Percentiles rank a stretch among this genome's conserved stretches.
Evolutionary conservation across 768 basidiomycete genomes (phyloP).

Genomic region (Tylopilus rubrobrunneus): DNA sequence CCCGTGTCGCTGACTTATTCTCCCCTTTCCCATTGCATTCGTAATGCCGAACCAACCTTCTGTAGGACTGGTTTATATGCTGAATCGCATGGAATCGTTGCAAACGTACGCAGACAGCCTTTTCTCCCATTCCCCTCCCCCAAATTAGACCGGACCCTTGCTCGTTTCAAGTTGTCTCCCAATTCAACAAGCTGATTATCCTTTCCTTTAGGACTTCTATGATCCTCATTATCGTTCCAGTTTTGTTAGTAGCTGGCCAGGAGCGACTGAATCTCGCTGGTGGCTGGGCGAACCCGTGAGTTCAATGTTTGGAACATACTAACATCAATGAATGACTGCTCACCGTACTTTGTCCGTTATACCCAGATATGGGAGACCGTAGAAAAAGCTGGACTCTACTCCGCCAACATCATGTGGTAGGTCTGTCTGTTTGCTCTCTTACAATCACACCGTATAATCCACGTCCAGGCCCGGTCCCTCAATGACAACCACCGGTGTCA

Average conservation of each 20-base stretch:
- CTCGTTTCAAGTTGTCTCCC: no score
- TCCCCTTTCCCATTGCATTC: no score
- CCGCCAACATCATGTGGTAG: slow-evolving; percentile 89
- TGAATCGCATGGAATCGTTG: slow-evolving; percentile 85
- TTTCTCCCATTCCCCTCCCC: background rate
- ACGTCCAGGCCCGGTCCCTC: slow-evolving; percentile 12
- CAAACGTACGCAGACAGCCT: slow-evolving; percentile 51
- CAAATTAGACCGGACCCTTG: no score
- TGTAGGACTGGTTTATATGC: slow-evolving; percentile 80
- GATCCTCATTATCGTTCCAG: slow-evolving; percentile 56
- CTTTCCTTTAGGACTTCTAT: slow-evolving; percentile 68
- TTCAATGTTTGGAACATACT: slow-evolving; percentile 9
- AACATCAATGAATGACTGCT: background rate
- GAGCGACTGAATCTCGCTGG: slow-evolving; percentile 59
- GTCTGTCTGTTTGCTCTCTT: slow-evolving; percentile 19
- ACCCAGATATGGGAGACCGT: slow-evolving; percentile 86
- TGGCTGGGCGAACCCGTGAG: slow-evolving; percentile 84
- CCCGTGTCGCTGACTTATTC: background rate
- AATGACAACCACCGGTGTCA: slow-evolving; percentile 8
- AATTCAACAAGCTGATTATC: background rate
- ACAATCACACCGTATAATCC: no score
- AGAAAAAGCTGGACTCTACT: slow-evolving; percentile 61
- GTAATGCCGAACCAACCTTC: background rate
- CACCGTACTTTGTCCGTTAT: background rate
- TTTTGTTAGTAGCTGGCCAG: slow-evolving; percentile 47